Evolutionary conservation across 106 monocot genomes (phyloP).

Genomic region (Dioscorea dumetorum): DNA sequence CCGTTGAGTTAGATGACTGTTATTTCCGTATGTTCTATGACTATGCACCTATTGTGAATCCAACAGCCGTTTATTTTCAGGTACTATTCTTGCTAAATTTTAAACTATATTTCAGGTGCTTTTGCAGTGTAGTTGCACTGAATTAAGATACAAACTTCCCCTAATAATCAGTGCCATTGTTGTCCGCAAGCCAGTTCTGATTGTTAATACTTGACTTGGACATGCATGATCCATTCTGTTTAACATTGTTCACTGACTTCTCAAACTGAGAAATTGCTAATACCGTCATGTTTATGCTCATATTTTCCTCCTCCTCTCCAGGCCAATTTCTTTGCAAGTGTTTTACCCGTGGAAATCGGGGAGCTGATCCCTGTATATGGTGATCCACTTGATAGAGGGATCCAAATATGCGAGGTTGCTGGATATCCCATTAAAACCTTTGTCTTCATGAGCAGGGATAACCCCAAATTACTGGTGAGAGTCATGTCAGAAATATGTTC

Average conservation of each 20-base stretch:
- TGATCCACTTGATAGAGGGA: conserved; percentile 3
- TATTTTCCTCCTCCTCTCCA: conserved; percentile 8
- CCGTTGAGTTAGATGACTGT: conserved; percentile 42
- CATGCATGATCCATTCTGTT: neutral
- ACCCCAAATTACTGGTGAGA: conserved; percentile 19
- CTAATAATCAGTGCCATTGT: too few relatives aligned
- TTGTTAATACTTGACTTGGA: neutral
- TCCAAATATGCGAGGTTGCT: conserved; percentile 33
- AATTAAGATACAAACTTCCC: too few relatives aligned
- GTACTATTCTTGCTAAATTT: conserved; percentile 16
- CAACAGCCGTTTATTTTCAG: conserved; percentile 38
- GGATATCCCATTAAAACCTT: conserved; percentile 54
- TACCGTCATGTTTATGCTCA: too few relatives aligned
- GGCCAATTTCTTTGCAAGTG: conserved; percentile 57
- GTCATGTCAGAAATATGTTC: conserved; percentile 43
- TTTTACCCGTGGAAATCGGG: conserved; percentile 48
- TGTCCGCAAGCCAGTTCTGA: too few relatives aligned
- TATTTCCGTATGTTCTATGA: conserved; percentile 55
- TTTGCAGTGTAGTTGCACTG: neutral
- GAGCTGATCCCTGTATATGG: conserved; percentile 22
- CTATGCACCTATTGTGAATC: conserved; percentile 13
- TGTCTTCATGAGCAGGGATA: conserved; percentile 28
- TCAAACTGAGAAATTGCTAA: neutral
- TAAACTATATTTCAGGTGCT: neutral
- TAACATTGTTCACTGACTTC: neutral